Evolutionary conservation across 2,329 filamentous ascomycete genomes (phyloP).

Genomic region (Exophiala sp.): DNA sequence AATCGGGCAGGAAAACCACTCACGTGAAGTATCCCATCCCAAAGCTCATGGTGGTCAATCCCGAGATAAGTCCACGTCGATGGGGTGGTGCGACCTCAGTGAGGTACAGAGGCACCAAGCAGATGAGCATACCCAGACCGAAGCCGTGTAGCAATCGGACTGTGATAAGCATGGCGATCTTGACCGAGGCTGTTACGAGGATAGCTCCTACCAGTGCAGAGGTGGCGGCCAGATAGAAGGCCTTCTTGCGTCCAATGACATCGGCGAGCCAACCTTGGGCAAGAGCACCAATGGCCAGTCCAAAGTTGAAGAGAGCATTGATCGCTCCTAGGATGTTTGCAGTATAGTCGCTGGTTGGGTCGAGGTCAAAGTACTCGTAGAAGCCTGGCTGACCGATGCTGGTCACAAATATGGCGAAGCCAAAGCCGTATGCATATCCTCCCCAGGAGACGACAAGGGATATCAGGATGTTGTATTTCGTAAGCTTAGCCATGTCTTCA

Average conservation of each 20-base stretch:
- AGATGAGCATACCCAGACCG: conserved; percentile 45
- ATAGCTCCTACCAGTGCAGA: conserved; percentile 35
- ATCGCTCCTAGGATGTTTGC: conserved; percentile 44
- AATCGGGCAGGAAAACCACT: background rate
- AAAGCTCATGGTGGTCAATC: conserved; percentile 11
- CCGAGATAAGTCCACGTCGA: conserved; percentile 36
- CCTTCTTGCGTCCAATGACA: conserved; percentile 35
- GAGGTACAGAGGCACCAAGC: conserved; percentile 42
- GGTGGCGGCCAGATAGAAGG: conserved; percentile 36
- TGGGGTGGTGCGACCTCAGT: conserved; percentile 42
- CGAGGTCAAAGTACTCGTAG: conserved; percentile 49
- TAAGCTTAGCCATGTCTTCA: background rate
- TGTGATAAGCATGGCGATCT: conserved; percentile 20
- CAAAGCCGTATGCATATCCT: conserved; percentile 44
- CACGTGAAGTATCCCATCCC: conserved; percentile 14
- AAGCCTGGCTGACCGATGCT: conserved; percentile 53
- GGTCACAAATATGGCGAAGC: conserved; percentile 48
- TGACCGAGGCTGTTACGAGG: conserved; percentile 35
- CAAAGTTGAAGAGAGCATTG: conserved; percentile 44
- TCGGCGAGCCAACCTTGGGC: conserved; percentile 39
- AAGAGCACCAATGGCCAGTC: conserved; percentile 35
- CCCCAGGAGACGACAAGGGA: background rate
- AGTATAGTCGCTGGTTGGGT: conserved; percentile 26
- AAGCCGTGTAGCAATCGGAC: conserved; percentile 32
- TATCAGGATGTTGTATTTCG: conserved; percentile 6